phyloP scores from a whole-genome alignment of 495 filamentous ascomycete genomes.

The Penicillium crystallinum region DNA sequence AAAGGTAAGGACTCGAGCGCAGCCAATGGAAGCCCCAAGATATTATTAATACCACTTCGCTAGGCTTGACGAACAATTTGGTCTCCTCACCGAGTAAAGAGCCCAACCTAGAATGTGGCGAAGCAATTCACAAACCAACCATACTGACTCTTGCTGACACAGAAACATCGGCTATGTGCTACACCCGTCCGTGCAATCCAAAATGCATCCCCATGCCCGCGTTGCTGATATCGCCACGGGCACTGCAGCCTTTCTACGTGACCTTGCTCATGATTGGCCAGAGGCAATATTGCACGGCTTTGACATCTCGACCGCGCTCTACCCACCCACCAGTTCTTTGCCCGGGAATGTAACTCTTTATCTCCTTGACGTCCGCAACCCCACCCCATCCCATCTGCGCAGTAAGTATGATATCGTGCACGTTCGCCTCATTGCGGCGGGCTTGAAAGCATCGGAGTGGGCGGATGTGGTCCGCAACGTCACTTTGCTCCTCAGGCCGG shows the following conservation, averaged over 20 bases:
- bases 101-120: not conserved
- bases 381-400: constrained; percentile 15
- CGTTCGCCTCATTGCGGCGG: constrained; percentile 25
- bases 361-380: constrained; percentile 15
- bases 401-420: constrained; percentile 35
- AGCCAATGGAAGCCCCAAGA: not conserved
- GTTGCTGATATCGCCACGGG: constrained; percentile 22
- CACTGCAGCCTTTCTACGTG: constrained; percentile 26
- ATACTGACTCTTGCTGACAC: not conserved
- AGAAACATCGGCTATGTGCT: constrained; percentile 9
- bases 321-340: constrained; percentile 19
- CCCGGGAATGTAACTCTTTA: constrained; percentile 18
- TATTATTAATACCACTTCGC: not conserved
- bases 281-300: constrained; percentile 14
- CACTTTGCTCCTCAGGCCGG: constrained; percentile 29
- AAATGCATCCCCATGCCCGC: constrained; percentile 1
- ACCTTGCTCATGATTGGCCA: constrained; percentile 18
- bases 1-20: not conserved
- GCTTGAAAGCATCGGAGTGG: constrained; percentile 21
- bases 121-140: not conserved
- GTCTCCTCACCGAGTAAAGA: constrained; percentile 1
- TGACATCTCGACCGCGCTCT: constrained; percentile 24
- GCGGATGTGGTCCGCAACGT: constrained; percentile 15
- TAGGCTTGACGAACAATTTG: constrained; percentile 4
- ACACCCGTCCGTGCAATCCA: constrained; percentile 11